phyloP scores from a whole-genome alignment of 2,329 filamentous ascomycete genomes.

The Capronia epimyces region DNA sequence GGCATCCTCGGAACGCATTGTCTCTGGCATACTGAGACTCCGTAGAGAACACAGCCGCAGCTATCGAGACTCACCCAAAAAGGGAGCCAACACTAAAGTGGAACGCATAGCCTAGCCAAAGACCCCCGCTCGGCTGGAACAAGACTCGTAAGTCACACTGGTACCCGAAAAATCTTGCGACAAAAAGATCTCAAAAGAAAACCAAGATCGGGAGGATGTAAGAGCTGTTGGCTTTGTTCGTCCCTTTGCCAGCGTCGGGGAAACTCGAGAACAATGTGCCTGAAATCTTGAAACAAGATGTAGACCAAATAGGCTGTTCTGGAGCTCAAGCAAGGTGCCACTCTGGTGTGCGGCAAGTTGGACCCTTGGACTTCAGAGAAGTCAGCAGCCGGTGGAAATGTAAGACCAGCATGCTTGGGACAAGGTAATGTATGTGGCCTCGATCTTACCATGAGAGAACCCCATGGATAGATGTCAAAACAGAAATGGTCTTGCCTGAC shows the following conservation, averaged over 20 bases:
- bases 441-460: neutral
- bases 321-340: conserved; percentile 10
- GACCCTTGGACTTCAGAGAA: neutral
- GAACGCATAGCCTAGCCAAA: conserved; percentile 4
- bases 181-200: neutral
- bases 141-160: conserved; percentile 8
- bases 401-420: neutral
- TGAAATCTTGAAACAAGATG: neutral
- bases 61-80: conserved; percentile 5
- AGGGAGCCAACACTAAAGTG: conserved; percentile 1
- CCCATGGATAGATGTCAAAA: neutral
- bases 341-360: conserved; percentile 5
- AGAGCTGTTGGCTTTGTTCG: neutral
- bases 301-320: neutral
- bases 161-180: neutral
- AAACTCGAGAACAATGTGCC: neutral
- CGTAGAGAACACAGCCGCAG: conserved; percentile 5
- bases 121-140: conserved; percentile 6
- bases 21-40: conserved; percentile 7
- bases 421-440: conserved; percentile 1
- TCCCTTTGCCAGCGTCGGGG: conserved; percentile 6
- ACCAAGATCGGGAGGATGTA: neutral
- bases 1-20: conserved; percentile 4
- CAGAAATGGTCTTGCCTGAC: conserved; percentile 7
- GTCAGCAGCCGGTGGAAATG: neutral